These are phyloP conservation scores for Xylaria sp. DNA, from an alignment of 2,329 filamentous ascomycete species.

Conservation along the genomic window DNA sequence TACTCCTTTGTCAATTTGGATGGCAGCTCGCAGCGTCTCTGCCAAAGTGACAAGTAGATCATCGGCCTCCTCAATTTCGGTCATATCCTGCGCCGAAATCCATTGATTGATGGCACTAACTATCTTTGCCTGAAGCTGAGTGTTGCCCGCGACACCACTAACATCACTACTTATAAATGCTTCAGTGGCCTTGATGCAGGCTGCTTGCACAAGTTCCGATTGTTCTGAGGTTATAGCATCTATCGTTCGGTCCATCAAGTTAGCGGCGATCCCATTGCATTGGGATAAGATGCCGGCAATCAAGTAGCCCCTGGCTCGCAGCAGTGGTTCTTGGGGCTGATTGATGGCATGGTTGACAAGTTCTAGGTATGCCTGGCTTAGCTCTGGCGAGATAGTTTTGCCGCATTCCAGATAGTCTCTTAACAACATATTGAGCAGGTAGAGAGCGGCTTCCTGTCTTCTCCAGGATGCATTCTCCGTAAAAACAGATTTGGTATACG, in stretches of 20 bases:
- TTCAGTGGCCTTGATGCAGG: constrained; percentile 88
- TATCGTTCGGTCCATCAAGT: constrained; percentile 77
- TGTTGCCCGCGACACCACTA: constrained; percentile 61
- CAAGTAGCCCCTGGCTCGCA: constrained; percentile 87
- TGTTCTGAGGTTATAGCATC: constrained; percentile 79
- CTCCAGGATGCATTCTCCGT: constrained; percentile 66
- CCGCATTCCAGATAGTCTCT: constrained; percentile 84
- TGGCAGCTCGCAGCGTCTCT: constrained; percentile 84
- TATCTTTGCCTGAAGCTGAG: constrained; percentile 64
- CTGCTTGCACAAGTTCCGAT: constrained; percentile 90
- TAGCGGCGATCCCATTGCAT: constrained; percentile 71
- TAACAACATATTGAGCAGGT: constrained; percentile 84
- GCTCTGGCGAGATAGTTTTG: constrained; percentile 74
- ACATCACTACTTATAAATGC: constrained; percentile 63
- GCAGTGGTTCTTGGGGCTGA: constrained; percentile 75
- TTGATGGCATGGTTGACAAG: constrained; percentile 83
- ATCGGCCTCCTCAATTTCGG: constrained; percentile 86
- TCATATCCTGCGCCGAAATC: constrained; percentile 81
- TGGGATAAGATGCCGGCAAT: constrained; percentile 83
- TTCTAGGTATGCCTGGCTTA: constrained; percentile 79
- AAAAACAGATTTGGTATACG: constrained; percentile 81
- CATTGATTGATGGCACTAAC: constrained; percentile 76
- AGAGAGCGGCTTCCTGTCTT: constrained; percentile 82
- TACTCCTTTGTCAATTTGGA: constrained; percentile 80
- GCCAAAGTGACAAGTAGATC: constrained; percentile 91